Percentiles rank a stretch among this genome's conserved stretches.
phyloP scores from a whole-genome alignment of 306 rosid species.

The Acmispon strigosus region DNA sequence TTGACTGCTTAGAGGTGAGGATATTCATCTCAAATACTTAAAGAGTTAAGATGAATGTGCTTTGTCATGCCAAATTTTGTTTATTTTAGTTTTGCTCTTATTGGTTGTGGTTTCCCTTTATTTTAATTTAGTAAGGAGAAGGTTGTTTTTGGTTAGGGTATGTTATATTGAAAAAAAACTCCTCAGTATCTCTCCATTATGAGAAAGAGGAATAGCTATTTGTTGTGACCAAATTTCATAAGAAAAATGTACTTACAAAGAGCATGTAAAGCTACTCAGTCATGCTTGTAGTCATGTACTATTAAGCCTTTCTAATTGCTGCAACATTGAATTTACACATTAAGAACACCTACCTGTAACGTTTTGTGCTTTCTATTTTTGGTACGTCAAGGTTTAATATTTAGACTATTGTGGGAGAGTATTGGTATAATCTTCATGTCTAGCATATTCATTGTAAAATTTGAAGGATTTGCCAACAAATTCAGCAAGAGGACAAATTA shows the following conservation, averaged over 20 bases:
- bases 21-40: conserved; percentile 1
- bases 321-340: no score
- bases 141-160: not conserved
- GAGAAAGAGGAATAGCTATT: not conserved
- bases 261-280: not conserved
- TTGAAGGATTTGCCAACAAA: not conserved
- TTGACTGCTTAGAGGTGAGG: conserved; percentile 95
- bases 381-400: not conserved
- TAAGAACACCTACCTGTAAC: not conserved
- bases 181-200: not conserved
- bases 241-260: not conserved
- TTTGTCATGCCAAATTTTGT: not conserved
- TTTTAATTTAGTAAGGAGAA: not conserved
- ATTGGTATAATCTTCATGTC: not conserved
- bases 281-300: not conserved
- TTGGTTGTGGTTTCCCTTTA: not conserved
- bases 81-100: not conserved
- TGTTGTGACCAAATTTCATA: not conserved
- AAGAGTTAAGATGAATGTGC: conserved; percentile 6
- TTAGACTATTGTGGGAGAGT: not conserved
- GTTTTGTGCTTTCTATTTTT: not conserved
- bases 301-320: not conserved
- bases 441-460: not conserved
- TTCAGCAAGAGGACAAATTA: not conserved
- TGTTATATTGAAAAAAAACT: not conserved